These are phyloP conservation scores for Wickerhamiella parazyma DNA, from an alignment of 805 yeast species.

Conservation along the genomic window DNA sequence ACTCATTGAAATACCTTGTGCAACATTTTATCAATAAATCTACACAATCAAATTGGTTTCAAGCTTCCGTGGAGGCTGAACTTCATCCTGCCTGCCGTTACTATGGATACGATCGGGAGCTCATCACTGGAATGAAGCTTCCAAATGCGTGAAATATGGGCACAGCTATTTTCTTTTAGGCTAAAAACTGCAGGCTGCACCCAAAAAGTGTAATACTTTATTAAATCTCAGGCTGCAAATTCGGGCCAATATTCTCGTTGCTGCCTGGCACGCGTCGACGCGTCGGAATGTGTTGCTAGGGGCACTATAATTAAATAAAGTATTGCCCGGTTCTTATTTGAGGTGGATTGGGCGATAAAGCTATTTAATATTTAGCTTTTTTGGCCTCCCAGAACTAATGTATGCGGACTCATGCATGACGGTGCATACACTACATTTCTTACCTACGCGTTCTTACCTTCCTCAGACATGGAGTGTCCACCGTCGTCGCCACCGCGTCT, in stretches of 20 bases:
- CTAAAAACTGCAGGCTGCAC: no score
- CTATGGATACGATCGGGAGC: neutral
- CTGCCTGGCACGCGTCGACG: neutral
- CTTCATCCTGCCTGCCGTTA: neutral
- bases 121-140: neutral
- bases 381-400: neutral
- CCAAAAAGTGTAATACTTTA: no score
- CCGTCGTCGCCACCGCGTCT: slow-evolving; percentile 17
- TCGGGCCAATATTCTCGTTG: neutral
- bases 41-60: no score
- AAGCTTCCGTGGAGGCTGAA: no score
- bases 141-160: neutral
- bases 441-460: slow-evolving; percentile 8
- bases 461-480: slow-evolving; percentile 13
- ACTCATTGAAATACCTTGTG: no score
- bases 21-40: no score
- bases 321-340: no score
- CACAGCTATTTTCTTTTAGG: neutral
- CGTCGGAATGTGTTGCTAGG: neutral
- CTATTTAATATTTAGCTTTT: neutral
- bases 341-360: no score
- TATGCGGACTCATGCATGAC: slow-evolving; percentile 3
- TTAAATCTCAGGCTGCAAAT: no score
- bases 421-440: neutral
- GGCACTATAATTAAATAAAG: neutral